Evolutionary conservation across 768 basidiomycete species (phyloP), one percentile per base, ranked within the genome.

Genomic region (Paxillus rubicundulus): DNA sequence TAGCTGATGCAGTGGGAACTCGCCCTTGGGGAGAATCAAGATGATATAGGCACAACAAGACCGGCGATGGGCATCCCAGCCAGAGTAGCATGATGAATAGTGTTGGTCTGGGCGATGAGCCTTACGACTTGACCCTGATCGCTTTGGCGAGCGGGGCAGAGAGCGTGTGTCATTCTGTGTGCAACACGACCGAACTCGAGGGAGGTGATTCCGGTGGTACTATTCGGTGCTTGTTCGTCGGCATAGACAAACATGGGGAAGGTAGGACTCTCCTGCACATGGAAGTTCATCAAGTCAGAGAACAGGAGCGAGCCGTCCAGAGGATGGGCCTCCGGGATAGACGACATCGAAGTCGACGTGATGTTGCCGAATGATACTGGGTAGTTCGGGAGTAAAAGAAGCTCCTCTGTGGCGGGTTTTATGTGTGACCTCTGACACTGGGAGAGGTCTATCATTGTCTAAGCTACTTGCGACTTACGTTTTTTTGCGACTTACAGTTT

Each of bases 81-180:
- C 4, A 62, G 36, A 17, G 65, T 18, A 13, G 72, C 57, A 0
- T 70, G 61, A 16, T 72, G 28, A 10, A 72, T 33, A 0, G 60
- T 66, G 40, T 74, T 70, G 3, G 58, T 47, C 2, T 59, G 63
- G 12, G 73, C 72, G 13, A 74, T 54, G 21, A 73, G 40, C 36
- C 68, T 65, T 4, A 73, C 65, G 8, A 71, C 62, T 30, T 65
- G 49, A 9, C 65, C 63, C 32, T 67, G 61, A 1, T 44, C 0
- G 7, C 63, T 60, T 27, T 47, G 47, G n/a, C 55, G 52, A 6
- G 47, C 52, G 9, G 63, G 64, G 9, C 59, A 58, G 16, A 66
- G n/a, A 9, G 44, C 55, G 27, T 66, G 62, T 1, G 69, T 70
- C 3, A 65, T 60, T 17, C 72, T 64, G 38, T 72, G 68, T 39